Evolutionary conservation across 1,284 basidiomycete genomes (phyloP), one percentile per base, ranked within the genome.

Genomic region (Fomitopsis palustris): DNA sequence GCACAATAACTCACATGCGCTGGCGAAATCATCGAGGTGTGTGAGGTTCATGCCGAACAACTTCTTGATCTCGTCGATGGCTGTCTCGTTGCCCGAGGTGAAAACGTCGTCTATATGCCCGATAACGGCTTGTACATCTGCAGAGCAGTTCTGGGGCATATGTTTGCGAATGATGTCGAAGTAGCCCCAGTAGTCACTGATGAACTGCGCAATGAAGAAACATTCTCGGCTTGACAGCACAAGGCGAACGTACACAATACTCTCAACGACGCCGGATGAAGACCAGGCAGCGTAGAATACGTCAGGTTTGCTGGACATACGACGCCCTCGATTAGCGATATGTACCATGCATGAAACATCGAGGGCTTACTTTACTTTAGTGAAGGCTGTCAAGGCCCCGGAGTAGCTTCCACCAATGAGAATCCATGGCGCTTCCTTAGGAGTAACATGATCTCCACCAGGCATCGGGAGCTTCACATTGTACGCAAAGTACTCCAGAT

Each of bases 111-210:
- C 88, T 49, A 90, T 73, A 63, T 86, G 78, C 1, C 77, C 64
- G 58, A 90, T 80, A 10, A 86, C 86, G 23, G 78, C 79, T 66
- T 87, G 72, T 21, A 90, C 78, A 63, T 90, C 88, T 0, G 83
- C 79, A 10, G 86, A 88, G 70, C 88, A 90, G 69, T 90, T 90
- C 61, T 76, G 67, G 0, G 87, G 86, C 86, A 89, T 89, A 61
- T 83, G 74, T 61, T 82, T 74, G 5, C 82, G 81, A 60, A 88
- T 81, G 10, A 86, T 85, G 59, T 87, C 86, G 70, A 87, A 89
- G 67, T 88, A 90, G 56, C 75, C 75, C 81, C 87, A 88, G 69
- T 81, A 88, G 66, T 87, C 76, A 2, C 85, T 86, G 57, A 17
- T 10, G n/a, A 16, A 31, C 33, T 29, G 12, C 5, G n/a, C n/a